phyloP scores from a whole-genome alignment of 2,329 filamentous ascomycete genomes.

The Fusarium marasasianum region DNA sequence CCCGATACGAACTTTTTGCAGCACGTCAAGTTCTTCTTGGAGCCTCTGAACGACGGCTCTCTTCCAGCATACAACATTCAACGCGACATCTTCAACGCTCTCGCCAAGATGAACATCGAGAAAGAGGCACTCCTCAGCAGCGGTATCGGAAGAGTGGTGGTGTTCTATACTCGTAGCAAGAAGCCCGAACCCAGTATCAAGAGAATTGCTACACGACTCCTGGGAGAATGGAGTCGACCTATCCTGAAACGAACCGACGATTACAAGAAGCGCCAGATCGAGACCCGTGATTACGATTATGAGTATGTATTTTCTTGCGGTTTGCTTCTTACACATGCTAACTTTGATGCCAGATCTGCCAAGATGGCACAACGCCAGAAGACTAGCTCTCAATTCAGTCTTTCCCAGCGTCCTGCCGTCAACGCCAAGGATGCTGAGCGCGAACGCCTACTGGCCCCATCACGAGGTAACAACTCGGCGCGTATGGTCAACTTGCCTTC shows the following conservation, averaged over 20 bases:
- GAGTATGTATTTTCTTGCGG: conserved; percentile 54
- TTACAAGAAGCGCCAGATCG: conserved; percentile 83
- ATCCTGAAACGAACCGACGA: conserved; percentile 94
- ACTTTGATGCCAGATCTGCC: conserved; percentile 56
- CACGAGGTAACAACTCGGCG: conserved; percentile 64
- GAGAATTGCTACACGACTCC: conserved; percentile 88
- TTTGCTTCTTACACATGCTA: not conserved
- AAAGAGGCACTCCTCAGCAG: conserved; percentile 91
- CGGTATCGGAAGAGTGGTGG: conserved; percentile 93
- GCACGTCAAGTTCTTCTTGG: conserved; percentile 95
- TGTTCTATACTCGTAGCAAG: conserved; percentile 97
- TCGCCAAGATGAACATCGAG: conserved; percentile 84
- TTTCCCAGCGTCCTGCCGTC: conserved; percentile 60
- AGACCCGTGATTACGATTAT: conserved; percentile 71
- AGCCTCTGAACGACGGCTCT: conserved; percentile 92
- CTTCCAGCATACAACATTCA: conserved; percentile 98
- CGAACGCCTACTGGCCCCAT: conserved; percentile 67
- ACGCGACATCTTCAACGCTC: conserved; percentile 86
- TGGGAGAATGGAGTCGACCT: conserved; percentile 94
- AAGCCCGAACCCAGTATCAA: conserved; percentile 89
- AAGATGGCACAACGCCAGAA: conserved; percentile 62
- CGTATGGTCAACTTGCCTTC: conserved; percentile 63
- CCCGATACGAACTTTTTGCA: conserved; percentile 95
- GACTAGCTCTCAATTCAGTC: conserved; percentile 58
- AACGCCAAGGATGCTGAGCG: conserved; percentile 62